Evolutionary conservation across 2,329 filamentous ascomycete genomes (phyloP).

Genomic region (Simplicillium aogashimaense): DNA sequence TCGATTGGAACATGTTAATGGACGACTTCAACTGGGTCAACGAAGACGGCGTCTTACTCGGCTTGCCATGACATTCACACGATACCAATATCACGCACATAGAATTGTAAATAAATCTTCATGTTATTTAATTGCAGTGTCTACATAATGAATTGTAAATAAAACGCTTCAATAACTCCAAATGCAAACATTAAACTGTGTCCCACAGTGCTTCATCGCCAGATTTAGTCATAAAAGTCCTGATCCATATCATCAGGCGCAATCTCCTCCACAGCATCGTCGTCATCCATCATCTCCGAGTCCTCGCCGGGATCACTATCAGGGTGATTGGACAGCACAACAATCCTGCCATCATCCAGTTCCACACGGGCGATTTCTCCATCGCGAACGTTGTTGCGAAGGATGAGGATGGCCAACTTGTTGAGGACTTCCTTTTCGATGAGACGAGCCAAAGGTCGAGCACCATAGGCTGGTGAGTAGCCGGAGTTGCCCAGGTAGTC

Average conservation of each 20-base stretch:
- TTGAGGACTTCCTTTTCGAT: constrained; percentile 98
- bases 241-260: constrained; percentile 51
- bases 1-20: constrained; percentile 41
- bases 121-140: not conserved
- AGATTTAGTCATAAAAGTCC: constrained; percentile 36
- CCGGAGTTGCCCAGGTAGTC: constrained; percentile 87
- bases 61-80: constrained; percentile 13
- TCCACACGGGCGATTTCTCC: constrained; percentile 76
- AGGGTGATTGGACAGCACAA: constrained; percentile 72
- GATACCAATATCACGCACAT: too few relatives aligned
- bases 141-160: too few relatives aligned
- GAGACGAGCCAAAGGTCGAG: constrained; percentile 74
- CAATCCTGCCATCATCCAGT: constrained; percentile 68
- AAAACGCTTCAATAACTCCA: constrained; percentile 3
- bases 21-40: constrained; percentile 37
- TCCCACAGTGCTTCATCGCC: too few relatives aligned
- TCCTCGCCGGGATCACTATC: constrained; percentile 54
- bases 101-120: too few relatives aligned
- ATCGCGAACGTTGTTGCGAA: constrained; percentile 75
- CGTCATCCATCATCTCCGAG: constrained; percentile 61
- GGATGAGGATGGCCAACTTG: constrained; percentile 79
- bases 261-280: constrained; percentile 64
- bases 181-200: too few relatives aligned
- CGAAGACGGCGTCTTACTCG: constrained; percentile 18
- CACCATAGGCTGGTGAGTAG: constrained; percentile 93